Evolutionary conservation across 1,284 basidiomycete species (phyloP), one percentile per base, ranked within the genome.

Genomic region (Caloboletus firmus): DNA sequence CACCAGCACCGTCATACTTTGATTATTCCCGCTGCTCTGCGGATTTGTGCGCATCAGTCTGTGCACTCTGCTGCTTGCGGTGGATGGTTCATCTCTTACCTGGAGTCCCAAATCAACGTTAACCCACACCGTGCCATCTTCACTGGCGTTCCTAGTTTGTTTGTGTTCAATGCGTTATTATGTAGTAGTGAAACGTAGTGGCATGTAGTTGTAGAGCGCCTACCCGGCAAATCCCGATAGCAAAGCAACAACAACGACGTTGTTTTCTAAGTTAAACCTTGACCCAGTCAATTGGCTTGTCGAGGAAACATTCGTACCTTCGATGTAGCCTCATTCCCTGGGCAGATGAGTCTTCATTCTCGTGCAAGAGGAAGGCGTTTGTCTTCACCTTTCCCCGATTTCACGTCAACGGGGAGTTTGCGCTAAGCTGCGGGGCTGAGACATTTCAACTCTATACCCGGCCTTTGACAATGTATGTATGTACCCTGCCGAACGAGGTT

Each of bases 261-360:
- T n/a, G 13, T 26, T 0, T 10, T 34, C 51, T 35, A n/a, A n/a
- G n/a, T 26, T 42, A 8, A 26, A 41, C 43, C 28, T 46, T 12
- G n/a, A 52, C 59, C 68, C 66, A 66, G 68, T 69, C 44, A 63
- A 68, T 67, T 71, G 55, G 66, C 69, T 65, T 41, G 47, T 54
- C 49, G 62, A 54, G 50, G 56, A 62, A 48, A 30, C 6, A 5
- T 24, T 32, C 37, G 10, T 28, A 49, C 62, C 66, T 59, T 58
- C 43, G 62, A 28, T 55, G 57, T 42, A 50, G 67, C 62, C 69
- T 71, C 66, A 71, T 68, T 68, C 69, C 66, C 67, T 69, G 66
- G 62, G 68, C 13, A 70, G 49, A 68, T 41, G 10, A 50, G 56
- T 3, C 11, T 52, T 45, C 63, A 54, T 26, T 47, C 50, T 69